Evolutionary conservation across 441 rosid genomes (phyloP).

Genomic region (Capsella rubella): DNA sequence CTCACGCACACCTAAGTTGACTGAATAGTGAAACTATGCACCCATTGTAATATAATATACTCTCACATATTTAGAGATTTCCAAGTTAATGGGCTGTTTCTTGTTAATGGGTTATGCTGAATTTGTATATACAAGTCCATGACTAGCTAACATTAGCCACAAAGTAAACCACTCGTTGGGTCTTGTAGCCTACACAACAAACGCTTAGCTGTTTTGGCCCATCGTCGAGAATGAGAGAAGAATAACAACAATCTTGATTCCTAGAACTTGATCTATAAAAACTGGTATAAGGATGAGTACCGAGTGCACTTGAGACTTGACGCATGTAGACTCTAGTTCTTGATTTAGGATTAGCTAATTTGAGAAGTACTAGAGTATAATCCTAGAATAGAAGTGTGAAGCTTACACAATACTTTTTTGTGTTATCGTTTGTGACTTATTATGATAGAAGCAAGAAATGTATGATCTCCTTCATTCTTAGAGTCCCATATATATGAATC

Average conservation of each 20-base stretch:
- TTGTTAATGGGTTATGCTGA: not conserved
- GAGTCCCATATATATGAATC: not conserved
- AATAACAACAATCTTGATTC: too few species aligned
- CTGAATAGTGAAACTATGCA: conserved; percentile 5
- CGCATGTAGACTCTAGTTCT: too few species aligned
- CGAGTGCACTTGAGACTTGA: too few species aligned
- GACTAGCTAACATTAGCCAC: not conserved
- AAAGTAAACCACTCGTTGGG: not conserved
- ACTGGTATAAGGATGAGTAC: too few species aligned
- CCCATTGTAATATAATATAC: not conserved
- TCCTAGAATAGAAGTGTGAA: not conserved
- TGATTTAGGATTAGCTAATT: too few species aligned
- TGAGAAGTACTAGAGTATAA: too few species aligned
- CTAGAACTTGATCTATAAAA: too few species aligned
- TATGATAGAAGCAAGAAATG: not conserved
- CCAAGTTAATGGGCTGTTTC: not conserved
- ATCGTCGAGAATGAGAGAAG: not conserved
- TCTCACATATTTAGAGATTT: not conserved
- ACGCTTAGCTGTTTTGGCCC: too few species aligned
- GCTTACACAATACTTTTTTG: not conserved
- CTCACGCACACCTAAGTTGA: not conserved
- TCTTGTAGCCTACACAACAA: not conserved
- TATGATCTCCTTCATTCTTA: not conserved
- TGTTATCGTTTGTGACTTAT: not conserved
- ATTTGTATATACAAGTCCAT: not conserved